Base-by-base conservation (phyloP, 2,329 filamentous ascomycete genomes). In the Alternaria consortialis region DNA sequence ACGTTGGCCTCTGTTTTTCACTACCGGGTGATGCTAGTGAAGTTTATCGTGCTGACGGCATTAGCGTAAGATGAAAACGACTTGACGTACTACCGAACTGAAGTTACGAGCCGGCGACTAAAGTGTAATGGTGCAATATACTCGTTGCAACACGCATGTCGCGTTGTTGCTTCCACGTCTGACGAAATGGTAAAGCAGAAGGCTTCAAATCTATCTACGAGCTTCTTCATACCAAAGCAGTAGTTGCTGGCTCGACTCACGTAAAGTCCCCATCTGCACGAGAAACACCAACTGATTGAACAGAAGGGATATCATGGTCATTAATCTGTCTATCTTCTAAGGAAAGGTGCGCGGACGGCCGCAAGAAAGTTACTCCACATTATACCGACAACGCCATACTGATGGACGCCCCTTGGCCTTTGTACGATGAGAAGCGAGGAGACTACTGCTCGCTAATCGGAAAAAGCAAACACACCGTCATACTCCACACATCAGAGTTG, bases 221-320 rank as follows among this genome's bases (percentile, higher is more conserved):
- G 13, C 36, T 9, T 4, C n/a, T 39, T 39, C 5, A n/a, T 17
- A 39, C 7, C 5, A 25, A 47, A n/a, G 44, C 11, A 29, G 11
- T 32, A 12, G n/a, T 20, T 32, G n/a, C n/a, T 32, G 11, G 11
- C 12, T 32, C n/a, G 5, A 1, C 1, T 20, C 3, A 32, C 44
- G 15, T 9, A 15, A 32, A 36, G 17, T 17, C 39, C 3, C 7
- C n/a, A 17, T 40, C 9, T 56, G 37, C 17, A 39, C 25, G 12
- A 37, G 15, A 2, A 25, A 48, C 12, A 31, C 9, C 31, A 34
- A 37, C 11, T 15, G 8, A 25, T 50, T 9, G 46, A 50, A 37
- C 13, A 37, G 31, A 52, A 36, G 53, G 53, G 53, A 57, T 54
- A 54, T 64, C 37, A 47, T 63, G 32, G 32, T 63, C 47, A 53